These are phyloP conservation scores for Trichoderma reesei DNA, from an alignment of 495 filamentous ascomycete species.

Conservation along the genomic window DNA sequence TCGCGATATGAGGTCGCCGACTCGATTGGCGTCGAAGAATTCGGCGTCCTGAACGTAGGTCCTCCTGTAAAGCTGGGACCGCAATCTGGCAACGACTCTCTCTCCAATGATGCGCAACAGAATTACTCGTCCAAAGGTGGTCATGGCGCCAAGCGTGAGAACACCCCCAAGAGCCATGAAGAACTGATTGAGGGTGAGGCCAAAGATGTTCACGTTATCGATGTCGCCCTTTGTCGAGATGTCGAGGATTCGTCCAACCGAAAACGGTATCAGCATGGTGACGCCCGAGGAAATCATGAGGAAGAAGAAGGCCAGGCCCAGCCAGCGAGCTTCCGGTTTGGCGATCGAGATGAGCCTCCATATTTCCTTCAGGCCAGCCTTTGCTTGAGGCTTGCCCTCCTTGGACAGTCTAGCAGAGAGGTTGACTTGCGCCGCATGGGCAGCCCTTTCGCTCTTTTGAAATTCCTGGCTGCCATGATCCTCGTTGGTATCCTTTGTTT, in stretches of 20 bases:
- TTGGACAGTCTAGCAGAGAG: conserved; percentile 77
- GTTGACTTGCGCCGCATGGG: conserved; percentile 82
- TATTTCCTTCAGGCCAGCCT: conserved; percentile 64
- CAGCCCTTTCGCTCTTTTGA: conserved; percentile 56
- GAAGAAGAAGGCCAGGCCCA: conserved; percentile 71
- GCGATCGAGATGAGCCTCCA: conserved; percentile 86
- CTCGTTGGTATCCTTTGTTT: conserved; percentile 19
- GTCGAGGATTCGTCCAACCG: conserved; percentile 91
- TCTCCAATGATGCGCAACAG: conserved; percentile 93
- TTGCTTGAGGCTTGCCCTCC: conserved; percentile 55
- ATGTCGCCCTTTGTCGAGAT: conserved; percentile 32
- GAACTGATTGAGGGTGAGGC: conserved; percentile 30
- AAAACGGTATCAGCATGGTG: conserved; percentile 91
- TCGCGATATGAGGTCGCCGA: conserved; percentile 90
- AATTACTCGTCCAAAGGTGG: conserved; percentile 91
- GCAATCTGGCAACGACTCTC: conserved; percentile 78
- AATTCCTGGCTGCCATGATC: conserved; percentile 21
- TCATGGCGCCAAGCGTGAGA: conserved; percentile 35
- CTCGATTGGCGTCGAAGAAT: conserved; percentile 96
- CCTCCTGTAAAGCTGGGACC: conserved; percentile 79
- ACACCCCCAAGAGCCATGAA: conserved; percentile 29
- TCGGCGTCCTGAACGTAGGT: conserved; percentile 94
- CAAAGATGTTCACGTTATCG: conserved; percentile 24
- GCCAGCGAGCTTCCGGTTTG: conserved; percentile 65
- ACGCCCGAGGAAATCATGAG: conserved; percentile 80